Percentiles rank a stretch among this genome's conserved stretches.
phyloP scores from a whole-genome alignment of 192 early-diverging fungal genomes.

The Backusella liffmaniae region DNA sequence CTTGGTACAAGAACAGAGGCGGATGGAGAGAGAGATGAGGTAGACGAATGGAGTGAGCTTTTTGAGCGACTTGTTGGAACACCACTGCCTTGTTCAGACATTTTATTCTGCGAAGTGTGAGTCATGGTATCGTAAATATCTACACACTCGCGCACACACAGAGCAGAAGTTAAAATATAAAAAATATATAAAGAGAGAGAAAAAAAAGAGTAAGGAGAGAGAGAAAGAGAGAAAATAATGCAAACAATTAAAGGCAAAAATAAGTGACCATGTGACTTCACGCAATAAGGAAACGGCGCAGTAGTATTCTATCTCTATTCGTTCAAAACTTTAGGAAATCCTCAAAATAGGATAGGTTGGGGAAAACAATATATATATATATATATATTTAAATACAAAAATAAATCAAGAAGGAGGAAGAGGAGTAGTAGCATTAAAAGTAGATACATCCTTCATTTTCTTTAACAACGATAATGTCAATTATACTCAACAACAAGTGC shows the following conservation, averaged over 20 bases:
- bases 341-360: background rate
- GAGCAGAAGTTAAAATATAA: background rate
- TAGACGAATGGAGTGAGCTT: background rate
- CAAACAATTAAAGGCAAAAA: background rate
- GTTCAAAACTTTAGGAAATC: background rate
- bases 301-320: background rate
- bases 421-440: background rate
- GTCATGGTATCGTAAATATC: background rate
- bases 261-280: background rate
- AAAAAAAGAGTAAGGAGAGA: background rate
- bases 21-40: constrained; percentile 9
- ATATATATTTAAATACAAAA: background rate
- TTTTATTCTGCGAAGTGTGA: background rate
- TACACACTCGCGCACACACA: background rate
- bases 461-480: background rate
- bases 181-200: background rate
- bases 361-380: background rate
- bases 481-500: background rate
- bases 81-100: background rate
- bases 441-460: no score
- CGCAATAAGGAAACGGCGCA: constrained; percentile 1
- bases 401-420: background rate
- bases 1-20: constrained; percentile 10
- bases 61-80: background rate
- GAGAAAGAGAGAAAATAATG: background rate